Conservation (phyloP, 805 yeast genomes). For the Candida germanica region DNA sequence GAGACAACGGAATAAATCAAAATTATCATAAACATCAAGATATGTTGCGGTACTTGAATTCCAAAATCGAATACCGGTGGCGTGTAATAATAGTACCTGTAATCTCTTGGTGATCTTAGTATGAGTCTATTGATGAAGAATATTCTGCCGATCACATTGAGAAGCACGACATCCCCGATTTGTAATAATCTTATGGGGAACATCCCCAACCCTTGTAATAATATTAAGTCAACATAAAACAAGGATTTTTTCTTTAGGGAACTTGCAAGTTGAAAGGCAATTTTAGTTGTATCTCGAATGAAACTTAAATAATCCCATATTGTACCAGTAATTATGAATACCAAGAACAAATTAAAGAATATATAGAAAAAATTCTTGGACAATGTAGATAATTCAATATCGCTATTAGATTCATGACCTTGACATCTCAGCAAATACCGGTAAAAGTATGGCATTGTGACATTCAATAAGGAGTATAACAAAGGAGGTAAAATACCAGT, state of each 20-base stretch:
- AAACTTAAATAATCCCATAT: conserved; percentile 57
- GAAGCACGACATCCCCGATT: conserved; percentile 48
- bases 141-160: conserved; percentile 38
- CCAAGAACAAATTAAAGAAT: conserved; percentile 59
- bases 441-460: conserved; percentile 54
- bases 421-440: conserved; percentile 48
- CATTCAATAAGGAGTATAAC: conserved; percentile 53
- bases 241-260: conserved; percentile 51
- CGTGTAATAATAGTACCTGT: conserved; percentile 49
- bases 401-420: conserved; percentile 56
- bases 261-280: conserved; percentile 53
- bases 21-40: conserved; percentile 55
- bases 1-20: conserved; percentile 60
- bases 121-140: conserved; percentile 38
- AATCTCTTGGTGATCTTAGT: conserved; percentile 49
- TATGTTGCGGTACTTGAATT: conserved; percentile 58
- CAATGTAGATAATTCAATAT: conserved; percentile 54
- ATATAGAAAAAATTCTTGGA: conserved; percentile 59
- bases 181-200: conserved; percentile 57
- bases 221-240: conserved; percentile 57
- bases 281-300: conserved; percentile 55
- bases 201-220: conserved; percentile 69
- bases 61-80: conserved; percentile 64
- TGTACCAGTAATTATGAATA: conserved; percentile 61
- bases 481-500: conserved; percentile 64